A percentile compares a stretch with the other conserved stretches of the same genome.
phyloP scores from a whole-genome alignment of 805 yeast genomes.

The Teunomyces kruisii region DNA sequence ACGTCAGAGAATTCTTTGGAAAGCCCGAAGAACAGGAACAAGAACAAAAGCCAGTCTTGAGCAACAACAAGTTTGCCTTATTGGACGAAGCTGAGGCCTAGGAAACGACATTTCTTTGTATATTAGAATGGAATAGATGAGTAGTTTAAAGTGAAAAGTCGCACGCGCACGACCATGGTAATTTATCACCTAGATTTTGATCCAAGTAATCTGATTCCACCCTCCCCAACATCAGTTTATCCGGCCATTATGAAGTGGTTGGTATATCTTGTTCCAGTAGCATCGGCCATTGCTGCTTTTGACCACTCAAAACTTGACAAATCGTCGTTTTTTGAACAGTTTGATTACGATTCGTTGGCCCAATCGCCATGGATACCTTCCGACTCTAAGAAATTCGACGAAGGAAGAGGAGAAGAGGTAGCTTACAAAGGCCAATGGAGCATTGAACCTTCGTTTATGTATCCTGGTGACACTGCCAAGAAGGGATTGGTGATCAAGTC shows the following conservation, averaged over 20 bases:
- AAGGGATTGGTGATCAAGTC: slow-evolving; percentile 74
- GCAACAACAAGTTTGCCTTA: slow-evolving; percentile 32
- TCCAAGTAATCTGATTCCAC: too few species aligned
- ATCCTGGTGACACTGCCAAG: slow-evolving; percentile 65
- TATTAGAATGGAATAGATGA: not conserved
- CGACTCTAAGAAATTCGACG: slow-evolving; percentile 38
- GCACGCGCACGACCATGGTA: not conserved
- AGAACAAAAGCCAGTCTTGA: not conserved
- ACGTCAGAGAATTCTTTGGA: slow-evolving; percentile 30
- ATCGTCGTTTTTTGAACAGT: slow-evolving; percentile 65
- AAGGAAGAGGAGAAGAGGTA: slow-evolving; percentile 45
- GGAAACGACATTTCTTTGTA: slow-evolving; percentile 1
- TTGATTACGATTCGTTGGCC: slow-evolving; percentile 28
- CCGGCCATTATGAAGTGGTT: not conserved
- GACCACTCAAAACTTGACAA: slow-evolving; percentile 22
- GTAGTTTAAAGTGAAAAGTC: not conserved
- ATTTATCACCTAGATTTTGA: not conserved
- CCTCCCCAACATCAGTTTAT: too few species aligned
- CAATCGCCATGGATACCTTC: slow-evolving; percentile 51
- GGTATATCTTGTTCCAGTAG: not conserved
- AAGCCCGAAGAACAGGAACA: slow-evolving; percentile 11
- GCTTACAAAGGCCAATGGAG: slow-evolving; percentile 75
- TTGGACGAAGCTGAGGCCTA: slow-evolving; percentile 40
- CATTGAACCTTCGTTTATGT: slow-evolving; percentile 54
- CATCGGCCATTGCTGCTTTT: not conserved